phyloP scores from a whole-genome alignment of 352 stramenopile species.

The Globisporangium viniferum region DNA sequence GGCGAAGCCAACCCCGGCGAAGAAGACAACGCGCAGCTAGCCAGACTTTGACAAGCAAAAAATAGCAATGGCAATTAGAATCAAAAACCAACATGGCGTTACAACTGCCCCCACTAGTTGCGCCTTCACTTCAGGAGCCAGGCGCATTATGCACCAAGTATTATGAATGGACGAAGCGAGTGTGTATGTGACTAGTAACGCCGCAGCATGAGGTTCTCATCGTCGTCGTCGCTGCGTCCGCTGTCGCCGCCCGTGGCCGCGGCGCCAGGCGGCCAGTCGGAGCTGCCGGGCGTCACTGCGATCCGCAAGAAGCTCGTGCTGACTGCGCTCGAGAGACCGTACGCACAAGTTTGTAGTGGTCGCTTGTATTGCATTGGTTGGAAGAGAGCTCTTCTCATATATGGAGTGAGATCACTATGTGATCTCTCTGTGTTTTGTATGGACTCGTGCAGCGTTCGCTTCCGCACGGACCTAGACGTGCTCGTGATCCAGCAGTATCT shows the following conservation, averaged over 20 bases:
- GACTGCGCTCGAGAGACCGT: constrained; percentile 48
- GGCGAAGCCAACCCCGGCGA: no score
- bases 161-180: no score
- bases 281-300: constrained; percentile 9
- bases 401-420: not conserved
- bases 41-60: no score
- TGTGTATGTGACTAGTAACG: not conserved
- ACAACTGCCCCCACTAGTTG: no score
- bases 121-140: no score
- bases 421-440: not conserved
- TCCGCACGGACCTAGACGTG: constrained; percentile 60
- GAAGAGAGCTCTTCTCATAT: not conserved
- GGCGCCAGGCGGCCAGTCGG: not conserved
- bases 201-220: constrained; percentile 1
- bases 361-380: not conserved
- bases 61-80: no score
- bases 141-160: no score
- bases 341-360: not conserved
- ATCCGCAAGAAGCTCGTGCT: constrained; percentile 43
- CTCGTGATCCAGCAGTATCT: constrained; percentile 53
- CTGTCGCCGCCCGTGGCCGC: not conserved
- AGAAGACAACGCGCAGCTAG: no score
- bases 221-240: constrained; percentile 10
- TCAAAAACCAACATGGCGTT: no score
- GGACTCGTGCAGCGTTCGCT: constrained; percentile 26